phyloP scores from a whole-genome alignment of 73 alveolate genomes.

The Tetrahymena borealis region DNA sequence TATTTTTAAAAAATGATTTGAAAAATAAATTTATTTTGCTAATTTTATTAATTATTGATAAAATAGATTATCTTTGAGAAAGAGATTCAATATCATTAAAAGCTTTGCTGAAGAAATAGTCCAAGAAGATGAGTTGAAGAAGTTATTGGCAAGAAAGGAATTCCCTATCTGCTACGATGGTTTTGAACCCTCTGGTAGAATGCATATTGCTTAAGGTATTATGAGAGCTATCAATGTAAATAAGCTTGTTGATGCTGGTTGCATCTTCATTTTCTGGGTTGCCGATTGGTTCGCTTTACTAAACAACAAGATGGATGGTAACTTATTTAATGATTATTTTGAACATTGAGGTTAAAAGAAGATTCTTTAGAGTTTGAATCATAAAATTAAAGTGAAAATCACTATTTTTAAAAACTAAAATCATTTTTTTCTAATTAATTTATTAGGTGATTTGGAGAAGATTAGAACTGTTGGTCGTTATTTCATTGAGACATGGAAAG shows the following conservation, averaged over 20 bases:
- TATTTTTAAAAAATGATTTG: not conserved
- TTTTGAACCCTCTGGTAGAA: slow-evolving; percentile 99
- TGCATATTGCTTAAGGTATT: slow-evolving; percentile 99
- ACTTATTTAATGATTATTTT: slow-evolving; percentile 71
- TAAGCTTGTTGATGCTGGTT: slow-evolving; percentile 97
- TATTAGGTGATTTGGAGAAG: slow-evolving; percentile 30
- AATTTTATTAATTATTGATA: not conserved
- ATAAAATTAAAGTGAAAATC: too few species aligned
- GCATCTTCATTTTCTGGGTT: slow-evolving; percentile 97
- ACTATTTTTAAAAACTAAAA: too few species aligned
- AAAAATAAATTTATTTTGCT: not conserved
- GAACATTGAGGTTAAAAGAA: slow-evolving; percentile 36
- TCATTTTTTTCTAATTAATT: too few species aligned
- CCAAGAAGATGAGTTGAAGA: slow-evolving; percentile 66
- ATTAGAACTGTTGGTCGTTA: slow-evolving; percentile 94
- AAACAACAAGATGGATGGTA: slow-evolving; percentile 98
- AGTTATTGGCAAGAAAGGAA: slow-evolving; percentile 61
- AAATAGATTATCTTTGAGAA: slow-evolving; percentile 55
- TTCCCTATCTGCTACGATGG: slow-evolving; percentile 98
- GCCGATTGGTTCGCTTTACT: slow-evolving; percentile 99
- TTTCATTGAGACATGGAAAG: slow-evolving; percentile 98
- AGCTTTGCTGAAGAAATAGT: slow-evolving; percentile 89
- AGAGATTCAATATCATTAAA: slow-evolving; percentile 44
- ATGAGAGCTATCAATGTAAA: slow-evolving; percentile 97
- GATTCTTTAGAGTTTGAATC: too few species aligned